Evolutionary conservation across 306 rosid genomes (phyloP).

Genomic region (Bauhinia variegata): DNA sequence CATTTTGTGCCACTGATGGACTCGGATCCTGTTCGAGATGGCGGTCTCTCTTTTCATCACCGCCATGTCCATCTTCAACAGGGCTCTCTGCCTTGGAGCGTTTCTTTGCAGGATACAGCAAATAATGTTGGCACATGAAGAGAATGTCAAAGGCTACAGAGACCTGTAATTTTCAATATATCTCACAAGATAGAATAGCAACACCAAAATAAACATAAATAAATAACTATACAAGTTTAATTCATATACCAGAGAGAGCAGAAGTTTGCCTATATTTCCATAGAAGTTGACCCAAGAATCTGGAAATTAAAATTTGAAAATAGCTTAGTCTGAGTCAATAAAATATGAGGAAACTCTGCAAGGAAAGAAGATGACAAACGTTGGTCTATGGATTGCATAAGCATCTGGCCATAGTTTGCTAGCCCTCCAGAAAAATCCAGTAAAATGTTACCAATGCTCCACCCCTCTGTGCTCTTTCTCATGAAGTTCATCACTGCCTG

Average conservation of each 20-base stretch:
- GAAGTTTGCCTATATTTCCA: conserved; percentile 80
- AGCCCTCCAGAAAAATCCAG: conserved; percentile 80
- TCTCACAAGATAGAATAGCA: no score
- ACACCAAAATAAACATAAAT: no score
- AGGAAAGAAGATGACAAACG: conserved; percentile 43
- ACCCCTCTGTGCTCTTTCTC: conserved; percentile 85
- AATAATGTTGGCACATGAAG: conserved; percentile 73
- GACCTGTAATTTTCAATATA: conserved; percentile 51
- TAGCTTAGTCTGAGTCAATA: not conserved
- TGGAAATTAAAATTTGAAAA: conserved; percentile 42
- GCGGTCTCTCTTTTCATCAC: not conserved
- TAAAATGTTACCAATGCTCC: conserved; percentile 79
- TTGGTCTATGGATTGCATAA: conserved; percentile 88
- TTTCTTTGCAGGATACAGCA: conserved; percentile 56
- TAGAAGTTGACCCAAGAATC: conserved; percentile 89
- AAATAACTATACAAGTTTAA: not conserved
- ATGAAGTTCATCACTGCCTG: conserved; percentile 79
- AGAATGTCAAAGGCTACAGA: conserved; percentile 74
- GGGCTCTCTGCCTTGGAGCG: conserved; percentile 27
- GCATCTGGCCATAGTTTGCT: conserved; percentile 77
- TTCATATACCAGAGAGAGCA: conserved; percentile 81
- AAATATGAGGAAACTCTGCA: conserved; percentile 3
- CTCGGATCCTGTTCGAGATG: conserved; percentile 23
- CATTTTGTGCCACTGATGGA: conserved; percentile 36
- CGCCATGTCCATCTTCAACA: conserved; percentile 14